These are phyloP conservation scores for Tetracladium setigerum DNA, from an alignment of 495 filamentous ascomycete species.

Conservation along the genomic window DNA sequence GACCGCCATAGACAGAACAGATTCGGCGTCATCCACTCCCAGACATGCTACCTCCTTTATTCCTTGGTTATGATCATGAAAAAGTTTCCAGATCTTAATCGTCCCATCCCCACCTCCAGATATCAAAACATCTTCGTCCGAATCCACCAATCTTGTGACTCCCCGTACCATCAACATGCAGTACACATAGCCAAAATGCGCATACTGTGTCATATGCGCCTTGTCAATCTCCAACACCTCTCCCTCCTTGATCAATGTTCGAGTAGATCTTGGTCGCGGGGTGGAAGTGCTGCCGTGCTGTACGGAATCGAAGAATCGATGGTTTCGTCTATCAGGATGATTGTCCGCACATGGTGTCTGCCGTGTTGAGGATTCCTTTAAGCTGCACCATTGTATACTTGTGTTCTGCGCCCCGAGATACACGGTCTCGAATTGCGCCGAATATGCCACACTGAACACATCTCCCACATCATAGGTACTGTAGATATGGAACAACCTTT, in stretches of 20 bases:
- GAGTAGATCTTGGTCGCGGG: slow-evolving; percentile 39
- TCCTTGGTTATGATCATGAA: slow-evolving; percentile 37
- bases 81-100: slow-evolving; percentile 82
- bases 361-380: slow-evolving; percentile 39
- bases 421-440: slow-evolving; percentile 63
- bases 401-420: slow-evolving; percentile 95
- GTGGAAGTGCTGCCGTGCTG: slow-evolving; percentile 70
- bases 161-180: slow-evolving; percentile 80
- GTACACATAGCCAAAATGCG: slow-evolving; percentile 92
- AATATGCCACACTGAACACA: slow-evolving; percentile 88
- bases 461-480: slow-evolving; percentile 93
- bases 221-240: slow-evolving; percentile 75
- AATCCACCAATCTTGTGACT: slow-evolving; percentile 47
- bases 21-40: slow-evolving; percentile 70
- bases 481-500: slow-evolving; percentile 76
- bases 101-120: slow-evolving; percentile 91
- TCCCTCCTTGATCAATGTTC: slow-evolving; percentile 42
- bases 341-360: slow-evolving; percentile 54
- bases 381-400: slow-evolving; percentile 64
- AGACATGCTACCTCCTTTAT: slow-evolving; percentile 56
- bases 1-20: slow-evolving; percentile 73
- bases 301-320: slow-evolving; percentile 90
- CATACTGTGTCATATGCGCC: slow-evolving; percentile 75
- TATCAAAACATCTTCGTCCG: slow-evolving; percentile 70
- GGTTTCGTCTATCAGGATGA: slow-evolving; percentile 74